phyloP scores from a whole-genome alignment of 805 yeast genomes.

The Teunomyces funiuensis region DNA sequence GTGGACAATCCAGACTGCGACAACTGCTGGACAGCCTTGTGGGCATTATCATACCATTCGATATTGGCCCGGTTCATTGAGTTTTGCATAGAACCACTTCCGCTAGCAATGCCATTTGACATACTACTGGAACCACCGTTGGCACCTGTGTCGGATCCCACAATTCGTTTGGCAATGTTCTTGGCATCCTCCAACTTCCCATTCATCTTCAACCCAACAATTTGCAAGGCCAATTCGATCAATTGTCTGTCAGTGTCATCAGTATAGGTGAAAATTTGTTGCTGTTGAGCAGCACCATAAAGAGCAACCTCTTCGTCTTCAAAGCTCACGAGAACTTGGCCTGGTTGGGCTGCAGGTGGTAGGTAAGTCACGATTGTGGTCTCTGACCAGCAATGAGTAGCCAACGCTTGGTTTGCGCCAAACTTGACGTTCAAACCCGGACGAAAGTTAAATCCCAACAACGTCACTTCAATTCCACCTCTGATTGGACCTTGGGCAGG shows the following conservation, averaged over 20 bases:
- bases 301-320: conserved; percentile 45
- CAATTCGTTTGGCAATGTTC: conserved; percentile 87
- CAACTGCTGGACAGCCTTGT: conserved; percentile 48
- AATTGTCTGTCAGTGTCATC: conserved; percentile 95
- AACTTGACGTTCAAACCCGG: conserved; percentile 82
- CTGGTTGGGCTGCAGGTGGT: conserved; percentile 88
- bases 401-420: conserved; percentile 75
- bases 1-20: conserved; percentile 46
- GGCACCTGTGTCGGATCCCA: conserved; percentile 53
- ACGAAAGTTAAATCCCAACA: conserved; percentile 83
- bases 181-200: conserved; percentile 94
- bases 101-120: background rate
- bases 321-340: conserved; percentile 90
- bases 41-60: conserved; percentile 56
- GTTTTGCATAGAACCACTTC: conserved; percentile 9
- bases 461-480: conserved; percentile 94
- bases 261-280: conserved; percentile 80
- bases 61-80: conserved; percentile 21
- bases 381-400: conserved; percentile 96
- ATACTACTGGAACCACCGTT: conserved; percentile 33
- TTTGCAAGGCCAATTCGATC: conserved; percentile 92
- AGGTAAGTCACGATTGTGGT: conserved; percentile 89
- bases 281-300: conserved; percentile 35
- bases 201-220: conserved; percentile 95
- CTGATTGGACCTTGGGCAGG: conserved; percentile 95